Conservation (phyloP, 1,139 yeast genomes). For the Candida sp. region DNA sequence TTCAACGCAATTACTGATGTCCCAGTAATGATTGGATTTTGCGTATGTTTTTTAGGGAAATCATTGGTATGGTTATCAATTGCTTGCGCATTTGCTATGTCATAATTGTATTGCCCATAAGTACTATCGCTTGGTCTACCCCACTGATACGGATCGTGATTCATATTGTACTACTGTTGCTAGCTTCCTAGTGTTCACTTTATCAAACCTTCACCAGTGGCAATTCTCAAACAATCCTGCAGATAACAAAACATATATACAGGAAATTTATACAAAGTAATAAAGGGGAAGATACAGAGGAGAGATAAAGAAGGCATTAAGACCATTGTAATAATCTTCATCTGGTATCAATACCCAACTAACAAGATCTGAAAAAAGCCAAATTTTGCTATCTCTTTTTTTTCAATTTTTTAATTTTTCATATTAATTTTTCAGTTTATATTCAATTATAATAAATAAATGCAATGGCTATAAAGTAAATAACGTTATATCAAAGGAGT, state of each 20-base stretch:
- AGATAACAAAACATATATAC: background rate
- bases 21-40: conserved; percentile 94
- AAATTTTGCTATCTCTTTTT: too few species aligned
- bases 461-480: too few species aligned
- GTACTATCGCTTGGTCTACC: conserved; percentile 86
- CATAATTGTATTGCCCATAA: conserved; percentile 75
- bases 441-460: too few species aligned
- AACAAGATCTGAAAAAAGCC: too few species aligned
- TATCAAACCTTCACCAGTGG: background rate
- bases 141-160: conserved; percentile 95
- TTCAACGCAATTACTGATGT: conserved; percentile 92
- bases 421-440: too few species aligned
- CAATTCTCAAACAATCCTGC: background rate
- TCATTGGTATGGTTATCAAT: conserved; percentile 16
- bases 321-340: too few species aligned
- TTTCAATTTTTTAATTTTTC: too few species aligned
- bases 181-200: background rate
- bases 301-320: background rate
- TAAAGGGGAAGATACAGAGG: background rate
- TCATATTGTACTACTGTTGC: conserved; percentile 44
- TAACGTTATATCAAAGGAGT: too few species aligned
- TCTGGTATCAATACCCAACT: background rate
- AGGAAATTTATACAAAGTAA: background rate
- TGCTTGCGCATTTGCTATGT: conserved; percentile 57
- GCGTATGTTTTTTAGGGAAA: conserved; percentile 82